Percentiles rank a stretch among this genome's conserved stretches.
Evolutionary conservation across 495 filamentous ascomycete genomes (phyloP).

Genomic region (Lophiostoma macrostomum): DNA sequence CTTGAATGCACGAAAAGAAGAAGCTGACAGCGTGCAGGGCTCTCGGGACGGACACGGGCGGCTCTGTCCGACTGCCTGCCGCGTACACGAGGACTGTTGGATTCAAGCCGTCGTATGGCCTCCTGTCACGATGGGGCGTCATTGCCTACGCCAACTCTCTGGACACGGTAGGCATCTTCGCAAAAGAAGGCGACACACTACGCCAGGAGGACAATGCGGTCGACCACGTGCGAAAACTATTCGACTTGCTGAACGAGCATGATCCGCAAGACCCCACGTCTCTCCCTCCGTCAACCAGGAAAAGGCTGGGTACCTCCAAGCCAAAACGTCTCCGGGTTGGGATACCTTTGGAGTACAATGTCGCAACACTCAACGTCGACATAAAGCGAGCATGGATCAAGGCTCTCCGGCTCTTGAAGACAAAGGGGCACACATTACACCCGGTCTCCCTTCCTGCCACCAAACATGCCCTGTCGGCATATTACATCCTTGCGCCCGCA

Average conservation of each 20-base stretch:
- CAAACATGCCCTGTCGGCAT: conserved; percentile 79
- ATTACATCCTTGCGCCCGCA: conserved; percentile 92
- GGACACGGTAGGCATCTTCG: conserved; percentile 87
- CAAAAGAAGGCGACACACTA: conserved; percentile 48
- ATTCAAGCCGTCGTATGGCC: conserved; percentile 89
- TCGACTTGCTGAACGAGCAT: conserved; percentile 54
- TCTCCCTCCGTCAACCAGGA: conserved; percentile 52
- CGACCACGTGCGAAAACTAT: too few relatives aligned
- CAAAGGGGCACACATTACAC: conserved; percentile 64
- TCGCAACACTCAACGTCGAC: conserved; percentile 66
- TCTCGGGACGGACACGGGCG: conserved; percentile 92
- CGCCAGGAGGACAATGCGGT: conserved; percentile 54
- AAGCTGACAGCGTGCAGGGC: conserved; percentile 49
- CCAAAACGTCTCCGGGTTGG: conserved; percentile 56
- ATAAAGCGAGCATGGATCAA: conserved; percentile 68
- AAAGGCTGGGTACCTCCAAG: not conserved
- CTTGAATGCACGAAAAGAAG: not conserved
- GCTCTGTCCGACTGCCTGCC: conserved; percentile 86
- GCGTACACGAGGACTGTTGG: conserved; percentile 85
- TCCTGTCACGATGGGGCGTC: conserved; percentile 83
- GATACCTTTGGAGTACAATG: conserved; percentile 83
- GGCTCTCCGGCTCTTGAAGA: conserved; percentile 55
- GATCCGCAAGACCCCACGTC: conserved; percentile 79
- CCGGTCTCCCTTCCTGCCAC: conserved; percentile 82
- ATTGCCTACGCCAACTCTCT: conserved; percentile 93